Percentiles rank a stretch among this genome's conserved stretches.
These are phyloP conservation scores for Colletotrichum euphorbiae DNA, from an alignment of 2,329 filamentous ascomycete species.

Conservation along the genomic window DNA sequence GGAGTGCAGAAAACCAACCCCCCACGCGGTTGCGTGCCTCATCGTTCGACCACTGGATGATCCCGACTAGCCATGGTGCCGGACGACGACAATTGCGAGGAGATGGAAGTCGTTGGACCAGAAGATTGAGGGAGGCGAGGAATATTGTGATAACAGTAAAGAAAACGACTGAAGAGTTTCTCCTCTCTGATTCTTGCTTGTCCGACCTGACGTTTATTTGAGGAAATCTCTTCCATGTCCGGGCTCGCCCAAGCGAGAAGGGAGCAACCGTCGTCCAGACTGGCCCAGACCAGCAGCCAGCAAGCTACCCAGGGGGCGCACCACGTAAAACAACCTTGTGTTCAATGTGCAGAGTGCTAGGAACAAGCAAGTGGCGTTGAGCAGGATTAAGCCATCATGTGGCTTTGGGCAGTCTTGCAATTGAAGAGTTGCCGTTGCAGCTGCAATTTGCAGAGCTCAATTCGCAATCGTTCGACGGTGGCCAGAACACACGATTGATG, in stretches of 20 bases:
- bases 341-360: too few relatives aligned
- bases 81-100: conserved; percentile 8
- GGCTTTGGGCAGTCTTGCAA: conserved; percentile 3
- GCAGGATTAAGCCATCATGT: conserved; percentile 10
- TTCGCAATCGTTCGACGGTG: conserved; percentile 14
- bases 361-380: conserved; percentile 15
- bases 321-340: too few relatives aligned
- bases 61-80: conserved; percentile 3
- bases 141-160: conserved; percentile 5
- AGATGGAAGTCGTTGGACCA: conserved; percentile 10
- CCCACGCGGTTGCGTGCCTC: conserved; percentile 32
- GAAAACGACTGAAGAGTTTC: conserved; percentile 14
- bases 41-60: conserved; percentile 30
- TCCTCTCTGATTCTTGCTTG: background rate
- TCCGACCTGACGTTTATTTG: background rate
- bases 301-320: background rate
- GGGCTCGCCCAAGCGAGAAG: conserved; percentile 11
- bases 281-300: background rate
- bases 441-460: conserved; percentile 5
- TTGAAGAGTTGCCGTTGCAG: conserved; percentile 7
- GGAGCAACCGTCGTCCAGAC: conserved; percentile 22
- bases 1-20: conserved; percentile 30
- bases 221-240: conserved; percentile 2
- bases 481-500: conserved; percentile 17
- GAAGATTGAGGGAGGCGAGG: conserved; percentile 28